Evolutionary conservation across 805 yeast species (phyloP).

Genomic region (Blastobotrys americana): DNA sequence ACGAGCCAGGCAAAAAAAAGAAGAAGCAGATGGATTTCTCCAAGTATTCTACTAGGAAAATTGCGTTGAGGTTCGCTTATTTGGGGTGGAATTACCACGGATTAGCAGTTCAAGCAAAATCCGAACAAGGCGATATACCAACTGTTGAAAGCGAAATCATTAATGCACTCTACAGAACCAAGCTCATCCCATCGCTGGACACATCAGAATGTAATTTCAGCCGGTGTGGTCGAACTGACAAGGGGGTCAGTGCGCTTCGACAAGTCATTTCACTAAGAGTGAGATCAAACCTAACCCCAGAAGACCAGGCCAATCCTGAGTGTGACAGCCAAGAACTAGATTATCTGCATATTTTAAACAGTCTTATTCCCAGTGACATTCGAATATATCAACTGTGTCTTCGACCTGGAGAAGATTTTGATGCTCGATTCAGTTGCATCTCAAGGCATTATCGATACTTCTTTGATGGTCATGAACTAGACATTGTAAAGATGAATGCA

Average conservation of each 20-base stretch:
- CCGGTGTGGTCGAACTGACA: constrained; percentile 91
- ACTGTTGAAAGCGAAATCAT: constrained; percentile 78
- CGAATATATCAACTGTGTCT: constrained; percentile 74
- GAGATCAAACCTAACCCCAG: constrained; percentile 57
- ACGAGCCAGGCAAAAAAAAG: constrained; percentile 20
- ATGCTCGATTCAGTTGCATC: constrained; percentile 89
- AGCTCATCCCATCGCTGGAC: constrained; percentile 49
- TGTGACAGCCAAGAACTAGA: constrained; percentile 67
- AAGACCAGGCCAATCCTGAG: constrained; percentile 50
- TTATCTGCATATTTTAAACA: constrained; percentile 68
- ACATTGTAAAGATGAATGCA: constrained; percentile 56
- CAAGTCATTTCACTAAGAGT: constrained; percentile 81
- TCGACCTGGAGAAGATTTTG: constrained; percentile 75
- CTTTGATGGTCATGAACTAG: constrained; percentile 44
- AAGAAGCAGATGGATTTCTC: constrained; percentile 56
- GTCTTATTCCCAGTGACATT: constrained; percentile 72
- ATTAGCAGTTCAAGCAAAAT: constrained; percentile 61
- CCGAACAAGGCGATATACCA: constrained; percentile 55
- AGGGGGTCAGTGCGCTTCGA: constrained; percentile 95
- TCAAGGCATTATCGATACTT: constrained; percentile 80
- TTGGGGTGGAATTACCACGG: constrained; percentile 93
- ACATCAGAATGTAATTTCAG: constrained; percentile 66
- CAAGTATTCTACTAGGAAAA: constrained; percentile 53
- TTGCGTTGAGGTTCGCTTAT: constrained; percentile 81
- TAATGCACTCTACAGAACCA: constrained; percentile 61